Percentiles rank a stretch among this genome's conserved stretches.
phyloP scores from a whole-genome alignment of 106 monocot genomes.

The Posidonia australis region DNA sequence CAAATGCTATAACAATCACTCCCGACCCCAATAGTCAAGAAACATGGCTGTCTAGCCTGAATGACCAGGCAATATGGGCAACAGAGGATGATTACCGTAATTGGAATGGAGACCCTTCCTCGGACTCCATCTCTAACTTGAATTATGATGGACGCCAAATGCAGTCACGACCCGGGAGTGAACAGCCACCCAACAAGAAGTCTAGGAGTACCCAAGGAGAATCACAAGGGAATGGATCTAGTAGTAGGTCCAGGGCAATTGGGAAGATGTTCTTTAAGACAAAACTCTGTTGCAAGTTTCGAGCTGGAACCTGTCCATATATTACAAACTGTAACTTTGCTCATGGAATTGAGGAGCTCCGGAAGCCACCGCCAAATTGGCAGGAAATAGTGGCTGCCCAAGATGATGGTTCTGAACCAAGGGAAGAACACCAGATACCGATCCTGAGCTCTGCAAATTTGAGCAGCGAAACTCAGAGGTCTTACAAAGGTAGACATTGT shows the following conservation, averaged over 20 bases:
- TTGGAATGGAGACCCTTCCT: constrained; percentile 33
- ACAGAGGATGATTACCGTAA: constrained; percentile 62
- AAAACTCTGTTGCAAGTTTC: constrained; percentile 93
- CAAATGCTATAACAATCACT: constrained; percentile 59
- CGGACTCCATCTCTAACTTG: constrained; percentile 31
- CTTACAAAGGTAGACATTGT: constrained; percentile 75
- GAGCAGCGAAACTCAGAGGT: constrained; percentile 44
- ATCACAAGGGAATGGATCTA: constrained; percentile 7
- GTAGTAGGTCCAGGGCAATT: constrained; percentile 47
- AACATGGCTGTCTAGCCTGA: constrained; percentile 14
- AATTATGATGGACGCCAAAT: constrained; percentile 16
- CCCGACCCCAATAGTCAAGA: constrained; percentile 34
- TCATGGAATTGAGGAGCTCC: constrained; percentile 89
- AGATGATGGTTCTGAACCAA: constrained; percentile 35
- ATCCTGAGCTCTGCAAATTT: constrained; percentile 29
- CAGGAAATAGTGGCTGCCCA: constrained; percentile 87
- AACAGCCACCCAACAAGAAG: constrained; percentile 67
- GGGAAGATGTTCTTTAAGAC: constrained; percentile 99
- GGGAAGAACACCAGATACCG: constrained; percentile 90
- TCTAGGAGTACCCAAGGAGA: constrained; percentile 26
- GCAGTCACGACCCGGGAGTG: constrained; percentile 45
- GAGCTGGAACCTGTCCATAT: constrained; percentile 83
- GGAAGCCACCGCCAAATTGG: constrained; percentile 92
- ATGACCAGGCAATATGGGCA: constrained; percentile 52
- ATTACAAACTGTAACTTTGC: constrained; percentile 95